phyloP scores from a whole-genome alignment of 345 rosid genomes.

The Boechera divaricarpa region DNA sequence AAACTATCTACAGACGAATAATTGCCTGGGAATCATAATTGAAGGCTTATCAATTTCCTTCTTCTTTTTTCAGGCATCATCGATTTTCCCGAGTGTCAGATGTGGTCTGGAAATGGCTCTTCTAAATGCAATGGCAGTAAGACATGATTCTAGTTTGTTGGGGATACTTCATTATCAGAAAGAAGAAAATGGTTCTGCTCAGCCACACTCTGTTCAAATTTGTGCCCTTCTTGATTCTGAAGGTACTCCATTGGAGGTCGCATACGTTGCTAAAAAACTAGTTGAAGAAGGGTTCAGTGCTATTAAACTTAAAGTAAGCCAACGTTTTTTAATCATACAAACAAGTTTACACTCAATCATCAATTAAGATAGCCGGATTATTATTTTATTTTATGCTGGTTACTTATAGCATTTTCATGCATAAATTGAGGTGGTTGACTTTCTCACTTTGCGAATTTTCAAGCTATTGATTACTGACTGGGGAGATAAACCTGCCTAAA shows the following conservation, averaged over 20 bases:
- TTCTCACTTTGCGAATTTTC: slow-evolving; percentile 6
- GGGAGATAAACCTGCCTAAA: slow-evolving; percentile 38
- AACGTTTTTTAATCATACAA: slow-evolving; percentile 17
- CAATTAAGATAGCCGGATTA: slow-evolving; percentile 16
- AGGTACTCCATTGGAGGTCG: slow-evolving; percentile 81
- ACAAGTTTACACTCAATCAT: slow-evolving; percentile 32
- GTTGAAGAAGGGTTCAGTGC: slow-evolving; percentile 83
- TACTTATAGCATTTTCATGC: slow-evolving; percentile 22
- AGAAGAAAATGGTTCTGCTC: slow-evolving; percentile 50
- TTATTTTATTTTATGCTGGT: neutral
- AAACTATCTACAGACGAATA: neutral
- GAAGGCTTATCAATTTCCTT: slow-evolving; percentile 19
- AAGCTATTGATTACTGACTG: slow-evolving; percentile 37
- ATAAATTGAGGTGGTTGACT: slow-evolving; percentile 13
- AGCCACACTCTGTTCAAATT: slow-evolving; percentile 58
- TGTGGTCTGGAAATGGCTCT: slow-evolving; percentile 98
- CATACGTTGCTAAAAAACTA: slow-evolving; percentile 62
- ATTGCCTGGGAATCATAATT: slow-evolving; percentile 1
- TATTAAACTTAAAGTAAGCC: slow-evolving; percentile 84
- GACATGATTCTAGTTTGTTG: slow-evolving; percentile 61
- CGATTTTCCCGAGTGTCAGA: slow-evolving; percentile 88
- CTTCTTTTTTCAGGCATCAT: slow-evolving; percentile 59
- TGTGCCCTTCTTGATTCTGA: slow-evolving; percentile 86
- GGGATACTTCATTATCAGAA: slow-evolving; percentile 51
- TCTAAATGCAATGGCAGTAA: slow-evolving; percentile 70